Evolutionary conservation across 164 flowering plant species (phyloP).

Genomic region (Nelumbo lutea): DNA sequence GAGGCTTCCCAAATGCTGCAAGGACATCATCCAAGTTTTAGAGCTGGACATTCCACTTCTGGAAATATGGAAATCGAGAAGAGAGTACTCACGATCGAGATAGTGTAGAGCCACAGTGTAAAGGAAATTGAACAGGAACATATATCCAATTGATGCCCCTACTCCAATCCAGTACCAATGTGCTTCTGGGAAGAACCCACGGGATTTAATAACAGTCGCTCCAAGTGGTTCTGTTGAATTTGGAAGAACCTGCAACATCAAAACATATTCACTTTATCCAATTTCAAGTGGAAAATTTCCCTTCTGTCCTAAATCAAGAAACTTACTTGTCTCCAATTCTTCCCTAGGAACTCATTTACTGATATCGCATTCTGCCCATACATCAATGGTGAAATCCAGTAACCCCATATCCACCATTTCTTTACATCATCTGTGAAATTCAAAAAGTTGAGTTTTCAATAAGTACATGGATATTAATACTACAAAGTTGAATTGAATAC

Average conservation of each 20-base stretch:
- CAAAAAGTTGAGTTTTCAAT: background rate
- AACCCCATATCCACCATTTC: slow-evolving; percentile 43
- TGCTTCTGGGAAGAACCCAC: slow-evolving; percentile 7
- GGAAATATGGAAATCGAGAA: background rate
- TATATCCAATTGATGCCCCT: background rate
- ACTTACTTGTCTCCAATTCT: slow-evolving; percentile 29
- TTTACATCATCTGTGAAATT: slow-evolving; percentile 22
- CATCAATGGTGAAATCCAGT: slow-evolving; percentile 41
- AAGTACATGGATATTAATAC: no score
- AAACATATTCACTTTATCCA: slow-evolving; percentile 18
- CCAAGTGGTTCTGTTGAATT: background rate
- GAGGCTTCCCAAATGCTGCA: slow-evolving; percentile 39
- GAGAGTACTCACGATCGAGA: slow-evolving; percentile 27
- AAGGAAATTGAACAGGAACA: slow-evolving; percentile 5
- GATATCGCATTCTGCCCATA: slow-evolving; percentile 28
- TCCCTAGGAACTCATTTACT: slow-evolving; percentile 33
- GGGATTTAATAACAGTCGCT: slow-evolving; percentile 17
- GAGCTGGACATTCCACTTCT: background rate
- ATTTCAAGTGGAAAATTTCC: slow-evolving; percentile 9
- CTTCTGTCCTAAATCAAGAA: background rate
- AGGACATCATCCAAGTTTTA: background rate
- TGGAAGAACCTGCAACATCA: background rate
- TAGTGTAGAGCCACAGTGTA: slow-evolving; percentile 27
- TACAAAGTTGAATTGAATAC: background rate
- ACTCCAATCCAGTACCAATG: slow-evolving; percentile 32